phyloP scores from a whole-genome alignment of 345 rosid species.

The Brassica nigra region DNA sequence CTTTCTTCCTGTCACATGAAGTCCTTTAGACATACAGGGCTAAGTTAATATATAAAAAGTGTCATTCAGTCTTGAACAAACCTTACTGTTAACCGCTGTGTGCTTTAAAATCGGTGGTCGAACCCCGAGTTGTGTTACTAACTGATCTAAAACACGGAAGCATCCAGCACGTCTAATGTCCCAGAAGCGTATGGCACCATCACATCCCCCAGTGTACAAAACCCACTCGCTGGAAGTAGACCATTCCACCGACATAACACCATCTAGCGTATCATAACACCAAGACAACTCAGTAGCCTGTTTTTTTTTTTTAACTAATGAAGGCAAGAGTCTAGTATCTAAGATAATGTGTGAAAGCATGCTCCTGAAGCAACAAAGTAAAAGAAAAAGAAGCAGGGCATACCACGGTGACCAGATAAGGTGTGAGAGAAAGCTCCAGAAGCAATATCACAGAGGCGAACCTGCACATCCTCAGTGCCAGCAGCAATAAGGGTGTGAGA shows the following conservation, averaged over 20 bases:
- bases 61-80: conserved; percentile 29
- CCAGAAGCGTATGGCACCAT: conserved; percentile 98
- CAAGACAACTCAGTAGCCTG: not conserved
- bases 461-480: conserved; percentile 95
- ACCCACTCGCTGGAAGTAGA: conserved; percentile 93
- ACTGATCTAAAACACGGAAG: conserved; percentile 82
- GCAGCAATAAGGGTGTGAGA: conserved; percentile 91
- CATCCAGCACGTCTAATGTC: conserved; percentile 96
- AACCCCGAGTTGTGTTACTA: conserved; percentile 79
- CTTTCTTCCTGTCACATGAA: conserved; percentile 17
- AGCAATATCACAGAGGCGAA: conserved; percentile 91
- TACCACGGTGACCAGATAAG: conserved; percentile 96
- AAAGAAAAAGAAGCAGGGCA: conserved; percentile 20
- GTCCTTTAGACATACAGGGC: conserved; percentile 9
- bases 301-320: not conserved
- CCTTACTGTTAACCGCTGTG: conserved; percentile 55
- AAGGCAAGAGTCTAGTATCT: conserved; percentile 3
- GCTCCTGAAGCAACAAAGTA: not conserved
- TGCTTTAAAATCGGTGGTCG: conserved; percentile 67
- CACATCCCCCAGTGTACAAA: conserved; percentile 89
- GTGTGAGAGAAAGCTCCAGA: conserved; percentile 93
- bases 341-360: not conserved
- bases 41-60: not conserved
- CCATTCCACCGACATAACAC: conserved; percentile 95
- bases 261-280: conserved; percentile 58